These are phyloP conservation scores for Tylopilus plumbeoviolaceoides DNA, from an alignment of 768 basidiomycete genomes.

Conservation along the genomic window DNA sequence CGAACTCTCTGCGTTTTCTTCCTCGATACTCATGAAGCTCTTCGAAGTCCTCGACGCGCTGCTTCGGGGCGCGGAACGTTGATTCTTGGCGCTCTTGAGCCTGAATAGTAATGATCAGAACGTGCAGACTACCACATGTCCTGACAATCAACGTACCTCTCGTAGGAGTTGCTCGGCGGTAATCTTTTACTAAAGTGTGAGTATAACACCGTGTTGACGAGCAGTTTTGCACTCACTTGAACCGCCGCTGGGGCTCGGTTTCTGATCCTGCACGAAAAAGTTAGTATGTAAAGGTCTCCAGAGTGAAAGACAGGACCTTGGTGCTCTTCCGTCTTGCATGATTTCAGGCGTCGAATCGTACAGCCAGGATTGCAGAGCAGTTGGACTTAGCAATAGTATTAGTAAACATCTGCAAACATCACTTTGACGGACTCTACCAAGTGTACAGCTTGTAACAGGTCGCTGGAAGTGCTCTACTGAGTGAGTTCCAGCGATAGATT, in stretches of 20 bases:
- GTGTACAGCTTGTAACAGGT: too few relatives aligned
- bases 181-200: slow-evolving; percentile 53
- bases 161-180: slow-evolving; percentile 97
- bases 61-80: slow-evolving; percentile 86
- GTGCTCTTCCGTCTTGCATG: slow-evolving; percentile 82
- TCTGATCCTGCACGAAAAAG: slow-evolving; percentile 63
- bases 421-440: too few relatives aligned
- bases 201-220: neutral
- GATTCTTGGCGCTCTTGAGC: slow-evolving; percentile 98
- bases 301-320: slow-evolving; percentile 45
- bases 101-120: slow-evolving; percentile 34
- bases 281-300: neutral
- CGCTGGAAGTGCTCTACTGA: too few relatives aligned
- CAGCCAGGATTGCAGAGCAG: too few relatives aligned
- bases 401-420: slow-evolving; percentile 20
- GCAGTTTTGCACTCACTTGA: slow-evolving; percentile 51
- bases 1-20: slow-evolving; percentile 89
- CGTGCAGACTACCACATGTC: neutral
- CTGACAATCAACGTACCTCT: slow-evolving; percentile 51
- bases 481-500: too few relatives aligned
- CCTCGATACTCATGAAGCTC: slow-evolving; percentile 87
- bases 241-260: slow-evolving; percentile 94
- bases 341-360: neutral
- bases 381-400: too few relatives aligned
- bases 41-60: slow-evolving; percentile 95